Evolutionary conservation across 176 grass and related monocot species (phyloP), one percentile per base, ranked within the genome.

Genomic region (Rhynchospora tenuis): DNA sequence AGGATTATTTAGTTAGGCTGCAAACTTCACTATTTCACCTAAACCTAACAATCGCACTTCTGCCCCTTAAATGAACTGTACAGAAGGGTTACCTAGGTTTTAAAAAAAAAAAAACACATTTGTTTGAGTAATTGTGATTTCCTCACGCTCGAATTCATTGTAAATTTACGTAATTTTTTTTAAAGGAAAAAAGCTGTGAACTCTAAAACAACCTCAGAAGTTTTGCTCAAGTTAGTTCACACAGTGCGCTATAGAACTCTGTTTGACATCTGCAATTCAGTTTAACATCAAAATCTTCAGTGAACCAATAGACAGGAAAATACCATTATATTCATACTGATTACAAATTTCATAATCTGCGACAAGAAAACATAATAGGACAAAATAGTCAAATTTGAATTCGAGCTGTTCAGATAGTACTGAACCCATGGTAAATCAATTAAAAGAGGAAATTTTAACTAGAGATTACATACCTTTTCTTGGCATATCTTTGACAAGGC

Each of bases 401-500:
- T 15, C 26, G 58, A 27, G 66, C 14, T 17, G 12, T 19, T 1
- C 38, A 2, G 9, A 67, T 56, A 15, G 23, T 87, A 27, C 56
- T 81, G 33, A 58, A 9, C 11, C 79, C 42, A 23, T 78, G 19
- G 52, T 24, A 67, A 83, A 79, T n/a, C 6, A 52, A 45, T 43
- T 19, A 45, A 58, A 28, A 70, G 62, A 84, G 27, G 16, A 23
- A 17, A 11, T 56, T 17, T 68, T 42, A 19, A 78, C 52, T 73
- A 63, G 62, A 24, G 46, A 28, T 74, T 28, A 77, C 19, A 67
- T 89, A 91, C 95, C 89, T 98, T 98, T 87, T 91, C 92, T 87
- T 98, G 90, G 75, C 95, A 98, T 69, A 95, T 90, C 74, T 89
- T 98, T 23, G 95, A 93, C 54, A 98, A 85, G n/a, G 92, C 91